Percentiles rank a stretch among this genome's conserved stretches.
These are phyloP conservation scores for Teratosphaeria viscida DNA, from an alignment of 2,329 filamentous ascomycete genomes.

Conservation along the genomic window DNA sequence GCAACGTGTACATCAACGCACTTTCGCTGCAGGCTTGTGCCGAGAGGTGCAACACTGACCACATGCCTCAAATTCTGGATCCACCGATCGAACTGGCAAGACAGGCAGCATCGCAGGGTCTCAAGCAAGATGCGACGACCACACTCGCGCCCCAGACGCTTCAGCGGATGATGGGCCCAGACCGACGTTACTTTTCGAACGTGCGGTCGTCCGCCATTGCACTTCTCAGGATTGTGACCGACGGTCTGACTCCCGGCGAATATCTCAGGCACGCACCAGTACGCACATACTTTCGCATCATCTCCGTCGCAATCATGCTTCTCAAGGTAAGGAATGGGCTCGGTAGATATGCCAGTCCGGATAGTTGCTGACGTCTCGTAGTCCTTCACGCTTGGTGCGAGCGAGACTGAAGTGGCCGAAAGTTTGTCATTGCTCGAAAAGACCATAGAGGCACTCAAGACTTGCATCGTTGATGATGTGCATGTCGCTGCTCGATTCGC, in stretches of 20 bases:
- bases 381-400: slow-evolving; percentile 72
- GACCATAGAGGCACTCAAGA: slow-evolving; percentile 62
- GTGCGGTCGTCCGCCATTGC: slow-evolving; percentile 70
- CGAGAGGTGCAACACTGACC: slow-evolving; percentile 65
- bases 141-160: slow-evolving; percentile 35
- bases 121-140: slow-evolving; percentile 28
- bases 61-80: slow-evolving; percentile 21
- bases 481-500: slow-evolving; percentile 78
- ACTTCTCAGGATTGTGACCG: slow-evolving; percentile 65
- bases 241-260: slow-evolving; percentile 61
- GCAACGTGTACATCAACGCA: slow-evolving; percentile 88
- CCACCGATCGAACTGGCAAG: slow-evolving; percentile 20
- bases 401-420: slow-evolving; percentile 65
- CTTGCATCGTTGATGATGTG: slow-evolving; percentile 74
- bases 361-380: neutral
- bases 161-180: slow-evolving; percentile 45
- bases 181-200: slow-evolving; percentile 53
- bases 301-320: slow-evolving; percentile 74
- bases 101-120: slow-evolving; percentile 22
- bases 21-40: slow-evolving; percentile 89
- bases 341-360: neutral
- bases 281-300: slow-evolving; percentile 76
- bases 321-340: slow-evolving; percentile 40
- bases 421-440: slow-evolving; percentile 66
- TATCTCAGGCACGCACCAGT: slow-evolving; percentile 77